These are phyloP conservation scores for Grosmannia huntii DNA, from an alignment of 2,329 filamentous ascomycete genomes.

Conservation along the genomic window DNA sequence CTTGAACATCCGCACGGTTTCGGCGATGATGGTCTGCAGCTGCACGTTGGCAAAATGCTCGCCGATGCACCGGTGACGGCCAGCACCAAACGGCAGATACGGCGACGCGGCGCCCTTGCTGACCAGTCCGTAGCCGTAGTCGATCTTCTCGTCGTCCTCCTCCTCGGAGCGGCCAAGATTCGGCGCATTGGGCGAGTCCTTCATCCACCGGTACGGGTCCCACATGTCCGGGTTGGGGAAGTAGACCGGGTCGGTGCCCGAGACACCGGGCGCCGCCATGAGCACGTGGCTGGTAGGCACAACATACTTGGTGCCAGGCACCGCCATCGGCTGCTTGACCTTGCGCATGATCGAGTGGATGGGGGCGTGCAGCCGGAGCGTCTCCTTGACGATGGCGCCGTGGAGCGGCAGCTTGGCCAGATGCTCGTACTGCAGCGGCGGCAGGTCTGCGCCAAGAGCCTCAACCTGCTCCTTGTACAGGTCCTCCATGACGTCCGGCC, in stretches of 20 bases:
- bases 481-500: conserved; percentile 57
- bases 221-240: conserved; percentile 75
- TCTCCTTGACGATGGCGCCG: conserved; percentile 79
- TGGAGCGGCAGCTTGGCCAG: conserved; percentile 71
- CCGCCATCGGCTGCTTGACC: conserved; percentile 75
- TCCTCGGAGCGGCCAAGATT: conserved; percentile 29
- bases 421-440: conserved; percentile 62
- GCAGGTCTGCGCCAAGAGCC: conserved; percentile 61
- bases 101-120: conserved; percentile 83
- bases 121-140: conserved; percentile 88
- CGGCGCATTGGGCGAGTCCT: conserved; percentile 43
- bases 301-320: conserved; percentile 71
- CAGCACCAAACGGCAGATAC: conserved; percentile 89
- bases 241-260: conserved; percentile 55
- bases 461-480: conserved; percentile 66
- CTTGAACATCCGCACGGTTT: conserved; percentile 67
- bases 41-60: conserved; percentile 95
- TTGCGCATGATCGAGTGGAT: conserved; percentile 93
- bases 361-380: conserved; percentile 77
- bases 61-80: conserved; percentile 86
- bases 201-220: conserved; percentile 87
- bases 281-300: conserved; percentile 72
- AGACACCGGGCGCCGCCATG: conserved; percentile 74
- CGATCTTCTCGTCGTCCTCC: conserved; percentile 62
- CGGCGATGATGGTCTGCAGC: conserved; percentile 71